A percentile compares a stretch with the other conserved stretches of the same genome.
Conservation (phyloP, 495 filamentous ascomycete species). For the Penicillium canescens region DNA sequence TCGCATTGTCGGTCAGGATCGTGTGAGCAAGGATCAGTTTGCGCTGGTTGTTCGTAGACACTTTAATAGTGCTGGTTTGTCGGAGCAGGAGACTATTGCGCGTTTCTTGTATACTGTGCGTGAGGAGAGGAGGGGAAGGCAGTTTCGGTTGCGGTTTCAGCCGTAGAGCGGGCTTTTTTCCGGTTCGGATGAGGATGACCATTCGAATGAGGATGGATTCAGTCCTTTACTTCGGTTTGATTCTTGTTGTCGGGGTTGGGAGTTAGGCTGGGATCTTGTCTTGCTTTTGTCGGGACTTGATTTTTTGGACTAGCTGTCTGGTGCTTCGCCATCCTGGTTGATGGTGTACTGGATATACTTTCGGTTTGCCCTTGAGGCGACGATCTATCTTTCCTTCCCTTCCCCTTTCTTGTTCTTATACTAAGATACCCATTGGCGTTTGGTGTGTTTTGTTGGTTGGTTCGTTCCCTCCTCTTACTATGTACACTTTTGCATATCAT, state of each 20-base stretch:
- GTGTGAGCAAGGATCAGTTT: conserved; percentile 75
- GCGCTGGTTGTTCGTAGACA: conserved; percentile 84
- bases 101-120: conserved; percentile 82
- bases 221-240: not conserved
- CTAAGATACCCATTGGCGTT: conserved; percentile 35
- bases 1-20: conserved; percentile 47
- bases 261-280: not conserved
- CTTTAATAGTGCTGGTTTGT: conserved; percentile 82
- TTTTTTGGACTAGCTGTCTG: not conserved
- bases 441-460: conserved; percentile 5
- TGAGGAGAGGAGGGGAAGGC: conserved; percentile 45
- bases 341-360: not conserved
- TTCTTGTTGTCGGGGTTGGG: not conserved
- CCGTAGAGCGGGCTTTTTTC: conserved; percentile 23
- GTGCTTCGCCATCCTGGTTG: conserved; percentile 3
- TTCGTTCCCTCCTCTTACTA: not conserved
- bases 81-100: conserved; percentile 85
- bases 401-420: conserved; percentile 4
- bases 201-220: conserved; percentile 1
- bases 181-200: not conserved
- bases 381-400: conserved; percentile 3
- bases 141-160: conserved; percentile 48
- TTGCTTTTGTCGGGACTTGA: not conserved
- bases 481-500: not conserved
- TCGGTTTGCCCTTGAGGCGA: not conserved